Base-by-base conservation (phyloP, 805 yeast species). In the Metschnikowia continentalis region DNA sequence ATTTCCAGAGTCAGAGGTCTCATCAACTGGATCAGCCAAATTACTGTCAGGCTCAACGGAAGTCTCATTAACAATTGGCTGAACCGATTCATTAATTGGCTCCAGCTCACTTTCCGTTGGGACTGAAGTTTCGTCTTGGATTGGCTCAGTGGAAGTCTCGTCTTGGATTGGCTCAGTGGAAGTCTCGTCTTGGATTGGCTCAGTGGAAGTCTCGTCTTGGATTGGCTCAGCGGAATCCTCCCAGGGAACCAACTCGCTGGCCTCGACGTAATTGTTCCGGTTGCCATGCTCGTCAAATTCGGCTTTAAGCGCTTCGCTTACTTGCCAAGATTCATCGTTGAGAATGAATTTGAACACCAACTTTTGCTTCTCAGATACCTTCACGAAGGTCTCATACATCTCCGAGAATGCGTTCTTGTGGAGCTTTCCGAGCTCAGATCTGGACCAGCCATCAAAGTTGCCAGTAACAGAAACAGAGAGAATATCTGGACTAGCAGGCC, bases 381-480 rank as follows among this genome's bases (percentile, higher is more conserved):
- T 54, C 30, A 73, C 52, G 23, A 42, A 43, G 13, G 65, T 66
- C 37, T 53, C 53, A 52, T 61, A 70, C 6, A 23, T 46, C 23
- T 51, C 61, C 4, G 54, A 49, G 5, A 54, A 55, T 17, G 53
- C 47, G 20, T 47, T 42, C 6, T 47, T 43, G 14, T 42, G 14
- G 10, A 51, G 54, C 33, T 60, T 55, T 3, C 63, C 59, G 6
- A n/a, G 10, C n/a, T 44, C 53, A 8, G 59, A 60, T 48, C 61
- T 59, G 11, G 67, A 50, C 78, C 78, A 74, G 49, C 67, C 57
- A 54, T 73, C 76, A 55, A 74, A 74, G 55, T 59, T 65, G 5
- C 78, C 78, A 1, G 77, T 72, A 20, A 73, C 67, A 30, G 65
- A 66, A 23, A 73, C 67, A 7, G 68, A 57, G 6, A 53, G 41